Evolutionary conservation across 2,329 filamentous ascomycete genomes (phyloP).

Genomic region (Sporothrix protearum): DNA sequence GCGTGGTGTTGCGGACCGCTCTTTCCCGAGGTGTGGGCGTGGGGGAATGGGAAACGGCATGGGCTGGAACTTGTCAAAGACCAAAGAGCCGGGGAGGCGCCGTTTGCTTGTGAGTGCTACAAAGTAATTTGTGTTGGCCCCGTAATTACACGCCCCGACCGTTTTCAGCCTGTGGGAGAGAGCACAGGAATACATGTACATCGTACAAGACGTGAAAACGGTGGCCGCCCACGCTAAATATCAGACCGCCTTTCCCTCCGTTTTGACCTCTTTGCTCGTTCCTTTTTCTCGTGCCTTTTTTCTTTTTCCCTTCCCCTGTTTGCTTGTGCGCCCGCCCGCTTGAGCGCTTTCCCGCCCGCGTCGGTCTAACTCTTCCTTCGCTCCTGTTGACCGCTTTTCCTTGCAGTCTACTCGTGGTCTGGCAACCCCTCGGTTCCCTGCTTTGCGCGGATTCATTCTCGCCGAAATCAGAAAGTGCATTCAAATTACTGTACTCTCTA

Average conservation of each 20-base stretch:
- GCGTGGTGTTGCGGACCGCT: conserved; percentile 24
- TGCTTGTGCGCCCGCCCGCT: background rate
- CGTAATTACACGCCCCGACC: conserved; percentile 17
- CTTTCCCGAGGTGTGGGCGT: conserved; percentile 21
- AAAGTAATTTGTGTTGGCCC: background rate
- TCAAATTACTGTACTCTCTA: background rate
- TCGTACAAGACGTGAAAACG: too few species aligned
- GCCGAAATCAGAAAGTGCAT: background rate
- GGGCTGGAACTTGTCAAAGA: conserved; percentile 6
- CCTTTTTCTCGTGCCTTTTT: too few species aligned
- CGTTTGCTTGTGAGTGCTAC: conserved; percentile 3
- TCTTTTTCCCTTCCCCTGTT: background rate
- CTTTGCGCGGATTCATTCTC: background rate
- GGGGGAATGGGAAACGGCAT: background rate
- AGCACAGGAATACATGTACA: too few species aligned
- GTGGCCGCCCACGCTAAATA: background rate
- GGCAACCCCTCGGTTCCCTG: background rate
- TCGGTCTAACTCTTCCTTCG: conserved; percentile 7
- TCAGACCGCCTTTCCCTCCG: conserved; percentile 12
- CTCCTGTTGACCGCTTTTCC: conserved; percentile 16
- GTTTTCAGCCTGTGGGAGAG: background rate
- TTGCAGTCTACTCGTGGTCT: background rate
- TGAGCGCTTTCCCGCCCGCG: conserved; percentile 7
- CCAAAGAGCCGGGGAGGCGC: conserved; percentile 14
- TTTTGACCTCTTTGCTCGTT: conserved; percentile 8